Base-by-base conservation (phyloP, 2,329 filamentous ascomycete genomes). In the Kalmusia sp. region DNA sequence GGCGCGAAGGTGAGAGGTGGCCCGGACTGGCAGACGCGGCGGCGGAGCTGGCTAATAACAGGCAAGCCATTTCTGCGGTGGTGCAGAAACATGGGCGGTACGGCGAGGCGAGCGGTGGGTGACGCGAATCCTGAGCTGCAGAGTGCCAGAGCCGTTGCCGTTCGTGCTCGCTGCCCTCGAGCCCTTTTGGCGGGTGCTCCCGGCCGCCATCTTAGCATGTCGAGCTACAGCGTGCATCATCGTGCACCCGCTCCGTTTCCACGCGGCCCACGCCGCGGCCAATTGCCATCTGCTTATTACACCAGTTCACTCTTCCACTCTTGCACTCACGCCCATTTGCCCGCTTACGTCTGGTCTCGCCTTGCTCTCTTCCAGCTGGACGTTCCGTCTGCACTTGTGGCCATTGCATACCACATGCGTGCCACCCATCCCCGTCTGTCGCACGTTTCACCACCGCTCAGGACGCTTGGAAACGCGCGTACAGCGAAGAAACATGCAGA, bases 61-160 rank as follows among this genome's bases (percentile, higher is more conserved):
- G 62, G 61, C 64, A 68, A 49, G 65, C 70, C 71, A 71, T 73
- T 49, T 57, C 65, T 64, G 60, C 61, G 58, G 55, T 60, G 60
- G 61, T 64, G 66, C 63, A 65, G 61, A 48, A 65, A 67, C 69
- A 71, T 72, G 63, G 55, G 49, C 49, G 55, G 43, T 46, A 41
- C 39, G 41, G 41, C 35, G 21, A 45, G 41, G 37, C 41, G 49
- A 47, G 57, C 44, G 37, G 57, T 56, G 52, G 57, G 63, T 59
- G 62, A 59, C 52, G 48, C 54, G 62, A 55, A 58, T 54, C 51
- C 51, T 51, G 44, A 51, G 55, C 38, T 63, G 57, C 53, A 59
- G 52, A 57, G 44, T 28, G 41, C 55, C 46, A 37, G 51, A n/a
- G n/a, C n/a, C 53, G 52, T 53, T 54, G 51, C 57, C 52, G 54